These are phyloP conservation scores for Westerdykella sp. DNA, from an alignment of 2,329 filamentous ascomycete species.

Conservation along the genomic window DNA sequence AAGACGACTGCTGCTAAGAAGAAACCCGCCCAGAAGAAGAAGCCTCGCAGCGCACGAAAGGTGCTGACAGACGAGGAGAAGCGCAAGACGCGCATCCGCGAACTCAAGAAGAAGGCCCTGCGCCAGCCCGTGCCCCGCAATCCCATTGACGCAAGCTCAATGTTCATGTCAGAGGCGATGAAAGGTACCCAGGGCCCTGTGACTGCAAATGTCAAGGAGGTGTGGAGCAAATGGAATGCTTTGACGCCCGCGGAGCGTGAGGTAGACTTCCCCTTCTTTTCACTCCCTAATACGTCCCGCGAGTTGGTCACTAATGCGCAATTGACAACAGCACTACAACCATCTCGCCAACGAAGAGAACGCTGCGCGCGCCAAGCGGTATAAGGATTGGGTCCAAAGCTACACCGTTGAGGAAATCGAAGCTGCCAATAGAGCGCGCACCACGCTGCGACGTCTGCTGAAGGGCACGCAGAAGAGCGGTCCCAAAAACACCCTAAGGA, in stretches of 20 bases:
- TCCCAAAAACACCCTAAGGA: slow-evolving; percentile 13
- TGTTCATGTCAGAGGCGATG: slow-evolving; percentile 22
- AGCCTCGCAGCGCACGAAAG: slow-evolving; percentile 16
- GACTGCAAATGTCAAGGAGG: background rate
- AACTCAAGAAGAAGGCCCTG: slow-evolving; percentile 37
- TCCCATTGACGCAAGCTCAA: slow-evolving; percentile 15
- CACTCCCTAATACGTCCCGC: background rate
- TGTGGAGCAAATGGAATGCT: slow-evolving; percentile 16
- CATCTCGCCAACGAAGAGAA: slow-evolving; percentile 45
- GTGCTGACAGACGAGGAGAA: slow-evolving; percentile 25
- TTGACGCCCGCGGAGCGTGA: slow-evolving; percentile 32
- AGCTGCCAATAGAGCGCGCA: slow-evolving; percentile 54
- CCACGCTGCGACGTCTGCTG: slow-evolving; percentile 22
- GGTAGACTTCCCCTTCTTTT: slow-evolving; percentile 14
- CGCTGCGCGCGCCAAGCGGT: slow-evolving; percentile 40
- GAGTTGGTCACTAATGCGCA: slow-evolving; percentile 5
- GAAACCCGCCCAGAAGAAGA: slow-evolving; percentile 9
- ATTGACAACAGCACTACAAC: slow-evolving; percentile 45
- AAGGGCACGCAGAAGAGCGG: slow-evolving; percentile 7
- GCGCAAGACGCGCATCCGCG: slow-evolving; percentile 19
- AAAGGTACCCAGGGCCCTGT: slow-evolving; percentile 2
- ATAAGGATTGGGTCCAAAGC: slow-evolving; percentile 50
- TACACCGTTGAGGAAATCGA: slow-evolving; percentile 54
- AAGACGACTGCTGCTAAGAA: slow-evolving; percentile 5
- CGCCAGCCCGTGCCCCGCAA: slow-evolving; percentile 17